Evolutionary conservation across 768 basidiomycete species (phyloP).

Genomic region (Tricholoma saponaceum): DNA sequence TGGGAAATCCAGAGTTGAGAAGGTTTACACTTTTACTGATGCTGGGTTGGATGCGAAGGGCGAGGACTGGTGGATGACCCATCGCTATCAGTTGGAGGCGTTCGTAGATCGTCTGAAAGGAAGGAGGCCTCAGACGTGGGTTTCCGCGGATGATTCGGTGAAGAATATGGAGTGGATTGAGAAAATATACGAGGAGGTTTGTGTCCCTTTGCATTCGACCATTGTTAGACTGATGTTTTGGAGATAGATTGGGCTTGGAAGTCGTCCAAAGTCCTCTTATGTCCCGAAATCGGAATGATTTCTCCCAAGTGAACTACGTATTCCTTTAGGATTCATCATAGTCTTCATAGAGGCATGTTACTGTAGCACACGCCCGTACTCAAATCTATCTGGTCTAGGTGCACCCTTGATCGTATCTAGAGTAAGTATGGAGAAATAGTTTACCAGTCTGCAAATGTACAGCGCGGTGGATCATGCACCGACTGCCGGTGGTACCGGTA

Average conservation of each 20-base stretch:
- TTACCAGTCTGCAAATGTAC: too few relatives aligned
- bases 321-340: too few relatives aligned
- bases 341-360: too few relatives aligned
- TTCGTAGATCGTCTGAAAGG: conserved; percentile 59
- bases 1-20: conserved; percentile 34
- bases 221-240: background rate
- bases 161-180: conserved; percentile 57
- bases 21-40: conserved; percentile 37
- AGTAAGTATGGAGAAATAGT: too few relatives aligned
- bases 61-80: conserved; percentile 57
- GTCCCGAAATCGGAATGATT: background rate
- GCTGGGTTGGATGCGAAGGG: conserved; percentile 41
- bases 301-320: too few relatives aligned
- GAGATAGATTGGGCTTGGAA: conserved; percentile 20
- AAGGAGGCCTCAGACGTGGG: conserved; percentile 49
- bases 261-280: conserved; percentile 22
- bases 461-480: too few relatives aligned
- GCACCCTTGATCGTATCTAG: too few relatives aligned
- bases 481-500: too few relatives aligned
- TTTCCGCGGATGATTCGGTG: conserved; percentile 49
- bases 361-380: too few relatives aligned
- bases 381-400: too few relatives aligned
- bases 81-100: conserved; percentile 56
- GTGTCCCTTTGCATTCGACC: conserved; percentile 3
- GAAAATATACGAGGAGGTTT: conserved; percentile 48